Conservation (phyloP, 139 green algal genomes). For the Penium margaritaceum region DNA sequence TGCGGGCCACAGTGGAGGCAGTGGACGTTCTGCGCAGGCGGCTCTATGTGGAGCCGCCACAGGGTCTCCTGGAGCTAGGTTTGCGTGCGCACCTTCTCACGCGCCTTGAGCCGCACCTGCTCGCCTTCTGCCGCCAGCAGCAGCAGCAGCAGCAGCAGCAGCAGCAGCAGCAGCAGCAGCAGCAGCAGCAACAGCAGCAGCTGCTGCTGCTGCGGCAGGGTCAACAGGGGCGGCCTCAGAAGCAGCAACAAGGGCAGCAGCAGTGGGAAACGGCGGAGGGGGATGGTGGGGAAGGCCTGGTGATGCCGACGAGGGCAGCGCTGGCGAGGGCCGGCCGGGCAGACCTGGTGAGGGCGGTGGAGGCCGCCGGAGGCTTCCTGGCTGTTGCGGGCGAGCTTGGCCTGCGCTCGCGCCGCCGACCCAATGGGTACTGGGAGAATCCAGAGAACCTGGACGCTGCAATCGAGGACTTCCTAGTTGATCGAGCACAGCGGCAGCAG, state of each 20-base stretch:
- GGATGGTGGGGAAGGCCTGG: no score
- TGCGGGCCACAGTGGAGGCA: neutral
- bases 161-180: neutral
- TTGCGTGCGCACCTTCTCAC: neutral
- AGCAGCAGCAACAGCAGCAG: neutral
- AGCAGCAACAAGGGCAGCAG: neutral
- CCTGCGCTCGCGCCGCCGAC: conserved; percentile 9
- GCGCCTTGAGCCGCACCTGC: conserved; percentile 3
- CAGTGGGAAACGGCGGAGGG: no score
- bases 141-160: neutral
- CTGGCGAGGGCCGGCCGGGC: conserved; percentile 7
- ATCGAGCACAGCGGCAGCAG: neutral
- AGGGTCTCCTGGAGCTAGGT: conserved; percentile 16
- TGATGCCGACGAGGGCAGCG: conserved; percentile 16
- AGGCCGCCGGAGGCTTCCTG: conserved; percentile 10
- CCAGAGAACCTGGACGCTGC: conserved; percentile 16
- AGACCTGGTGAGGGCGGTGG: conserved; percentile 9
- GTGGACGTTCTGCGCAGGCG: neutral
- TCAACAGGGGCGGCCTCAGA: neutral
- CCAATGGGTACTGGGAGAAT: conserved; percentile 25
- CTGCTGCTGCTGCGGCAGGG: neutral
- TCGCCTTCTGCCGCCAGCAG: conserved; percentile 11
- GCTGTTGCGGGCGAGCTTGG: conserved; percentile 9
- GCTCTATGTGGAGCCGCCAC: conserved; percentile 3
- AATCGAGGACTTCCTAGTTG: conserved; percentile 17